phyloP scores from a whole-genome alignment of 2,329 filamentous ascomycete genomes.

The Aspergillus aculeatus region DNA sequence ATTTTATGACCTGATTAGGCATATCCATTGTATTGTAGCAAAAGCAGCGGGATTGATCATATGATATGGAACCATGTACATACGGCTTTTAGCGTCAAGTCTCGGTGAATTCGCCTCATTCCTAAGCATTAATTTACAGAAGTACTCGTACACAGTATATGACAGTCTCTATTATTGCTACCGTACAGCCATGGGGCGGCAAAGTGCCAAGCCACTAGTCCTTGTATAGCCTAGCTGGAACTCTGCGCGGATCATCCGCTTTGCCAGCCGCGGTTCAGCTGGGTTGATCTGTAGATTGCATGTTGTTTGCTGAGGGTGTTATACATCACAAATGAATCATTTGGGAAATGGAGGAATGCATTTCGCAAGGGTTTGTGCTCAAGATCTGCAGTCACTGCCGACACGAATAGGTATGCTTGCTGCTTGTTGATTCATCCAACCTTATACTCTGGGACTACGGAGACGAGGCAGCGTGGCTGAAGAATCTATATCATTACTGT shows the following conservation, averaged over 20 bases:
- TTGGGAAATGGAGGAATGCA: not conserved
- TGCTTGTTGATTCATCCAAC: not conserved
- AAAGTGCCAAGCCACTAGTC: not conserved
- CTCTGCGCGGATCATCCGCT: not conserved
- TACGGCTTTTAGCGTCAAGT: not conserved
- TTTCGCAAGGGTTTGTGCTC: not conserved
- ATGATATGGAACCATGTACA: not conserved
- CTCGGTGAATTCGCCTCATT: not conserved
- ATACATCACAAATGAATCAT: not conserved
- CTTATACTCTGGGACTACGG: too few species aligned
- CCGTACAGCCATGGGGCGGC: too few species aligned
- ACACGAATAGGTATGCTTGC: not conserved
- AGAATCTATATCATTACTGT: too few species aligned
- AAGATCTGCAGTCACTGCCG: not conserved
- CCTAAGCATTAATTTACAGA: too few species aligned
- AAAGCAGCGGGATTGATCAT: not conserved
- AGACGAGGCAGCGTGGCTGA: too few species aligned
- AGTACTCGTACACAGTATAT: too few species aligned
- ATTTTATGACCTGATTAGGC: conserved; percentile 54
- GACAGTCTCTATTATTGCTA: too few species aligned
- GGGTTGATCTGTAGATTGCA: not conserved
- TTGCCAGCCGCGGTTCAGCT: not conserved
- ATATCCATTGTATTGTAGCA: not conserved
- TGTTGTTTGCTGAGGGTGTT: not conserved
- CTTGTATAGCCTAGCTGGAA: not conserved